Evolutionary conservation across 2,329 filamentous ascomycete genomes (phyloP), one percentile per base, ranked within the genome.

Genomic region (Sporothrix sp.): DNA sequence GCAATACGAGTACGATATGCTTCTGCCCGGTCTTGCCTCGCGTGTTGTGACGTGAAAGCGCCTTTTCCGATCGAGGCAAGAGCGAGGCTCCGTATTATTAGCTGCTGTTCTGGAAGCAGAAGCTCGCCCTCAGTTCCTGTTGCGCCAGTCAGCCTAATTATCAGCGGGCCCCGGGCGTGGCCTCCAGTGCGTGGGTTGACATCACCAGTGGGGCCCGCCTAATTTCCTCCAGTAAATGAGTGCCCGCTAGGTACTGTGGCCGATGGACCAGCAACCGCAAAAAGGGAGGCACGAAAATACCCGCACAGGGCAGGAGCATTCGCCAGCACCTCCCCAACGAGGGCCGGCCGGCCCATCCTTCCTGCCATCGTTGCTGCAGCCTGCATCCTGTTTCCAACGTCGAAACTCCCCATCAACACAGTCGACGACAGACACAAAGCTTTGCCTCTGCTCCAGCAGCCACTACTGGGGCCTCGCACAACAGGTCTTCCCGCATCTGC

Each of bases 121-220:
- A 27, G 32, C 20, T 13, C 30, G n/a, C 32, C 25, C 40, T 3
- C 3, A 7, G 18, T 32, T 44, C 40, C 11, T n/a, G 18, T 21
- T 18, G 18, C 8, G 16, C 18, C 33, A 39, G 37, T 18, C 36
- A 36, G 43, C 49, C 50, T n/a, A n/a, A n/a, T n/a, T 52, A 43
- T 43, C 50, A 48, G 30, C 18, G 21, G 25, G 20, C 27, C 37
- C 37, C 20, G 16, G 28, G 11, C 23, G 6, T 16, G 1, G 18
- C 40, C 21, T 32, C 18, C 47, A 33, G 27, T 25, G 46, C 30
- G 33, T 32, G 39, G 38, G 36, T 35, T 45, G 48, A 56, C 54
- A 54, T 54, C 54, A 54, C 48, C 35, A 40, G 54, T 54, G 54
- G 54, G 39, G 42, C 39, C 18, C 23, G 50, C 43, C 44, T 40